phyloP scores from a whole-genome alignment of 2,329 filamentous ascomycete species.

The Elsinoe ampelina region DNA sequence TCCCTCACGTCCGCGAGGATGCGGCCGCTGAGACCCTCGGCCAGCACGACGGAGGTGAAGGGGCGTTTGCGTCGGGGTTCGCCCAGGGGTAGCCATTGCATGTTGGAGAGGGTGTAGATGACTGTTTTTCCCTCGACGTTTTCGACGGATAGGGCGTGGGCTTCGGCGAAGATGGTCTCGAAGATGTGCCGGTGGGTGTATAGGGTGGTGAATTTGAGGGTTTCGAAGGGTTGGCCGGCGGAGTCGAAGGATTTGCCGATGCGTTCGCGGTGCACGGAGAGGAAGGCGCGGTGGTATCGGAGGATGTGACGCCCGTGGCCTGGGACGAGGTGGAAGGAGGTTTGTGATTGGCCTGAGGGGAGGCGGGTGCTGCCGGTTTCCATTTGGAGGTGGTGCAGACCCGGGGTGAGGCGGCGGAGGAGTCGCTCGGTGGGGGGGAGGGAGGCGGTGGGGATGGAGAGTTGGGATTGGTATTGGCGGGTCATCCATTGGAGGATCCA shows the following conservation, averaged over 20 bases:
- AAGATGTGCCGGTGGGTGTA: conserved; percentile 86
- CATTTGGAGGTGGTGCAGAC: conserved; percentile 55
- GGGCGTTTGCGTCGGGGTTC: conserved; percentile 79
- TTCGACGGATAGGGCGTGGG: conserved; percentile 67
- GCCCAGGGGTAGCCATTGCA: conserved; percentile 78
- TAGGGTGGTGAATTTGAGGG: conserved; percentile 80
- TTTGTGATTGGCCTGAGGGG: conserved; percentile 60
- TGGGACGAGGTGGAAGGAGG: conserved; percentile 79
- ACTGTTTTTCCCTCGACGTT: conserved; percentile 86
- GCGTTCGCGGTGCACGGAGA: conserved; percentile 77
- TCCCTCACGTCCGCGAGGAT: conserved; percentile 74
- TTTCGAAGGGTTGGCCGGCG: conserved; percentile 87
- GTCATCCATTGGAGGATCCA: conserved; percentile 96
- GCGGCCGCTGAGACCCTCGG: conserved; percentile 70
- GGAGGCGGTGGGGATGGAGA: conserved; percentile 36
- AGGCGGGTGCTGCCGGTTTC: conserved; percentile 54
- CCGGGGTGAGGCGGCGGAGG: conserved; percentile 49
- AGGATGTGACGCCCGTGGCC: conserved; percentile 85
- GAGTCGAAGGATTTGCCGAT: conserved; percentile 67
- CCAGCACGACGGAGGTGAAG: conserved; percentile 76
- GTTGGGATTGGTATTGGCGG: conserved; percentile 36
- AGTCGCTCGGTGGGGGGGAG: conserved; percentile 37
- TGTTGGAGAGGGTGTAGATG: conserved; percentile 77
- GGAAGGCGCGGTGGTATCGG: conserved; percentile 77
- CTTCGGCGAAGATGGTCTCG: conserved; percentile 79